These are phyloP conservation scores for Exophiala oligosperma DNA, from an alignment of 2,329 filamentous ascomycete species.

Conservation along the genomic window DNA sequence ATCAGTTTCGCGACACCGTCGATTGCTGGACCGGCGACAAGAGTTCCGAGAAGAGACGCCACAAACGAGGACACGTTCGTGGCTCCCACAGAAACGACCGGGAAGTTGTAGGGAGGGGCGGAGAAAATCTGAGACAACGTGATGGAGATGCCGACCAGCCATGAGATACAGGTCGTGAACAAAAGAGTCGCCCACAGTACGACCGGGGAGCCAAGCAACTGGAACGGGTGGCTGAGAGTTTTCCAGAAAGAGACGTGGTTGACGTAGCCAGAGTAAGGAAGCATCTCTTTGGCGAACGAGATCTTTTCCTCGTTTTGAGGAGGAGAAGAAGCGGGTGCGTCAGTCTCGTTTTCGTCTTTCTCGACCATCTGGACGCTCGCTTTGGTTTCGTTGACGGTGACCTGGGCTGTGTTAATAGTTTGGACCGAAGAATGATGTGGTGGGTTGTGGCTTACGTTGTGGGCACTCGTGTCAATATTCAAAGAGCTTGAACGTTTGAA, in stretches of 20 bases:
- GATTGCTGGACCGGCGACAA: slow-evolving; percentile 36
- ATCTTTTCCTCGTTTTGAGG: slow-evolving; percentile 15
- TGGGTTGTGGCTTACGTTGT: slow-evolving; percentile 25
- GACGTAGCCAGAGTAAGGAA: slow-evolving; percentile 42
- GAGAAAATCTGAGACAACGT: slow-evolving; percentile 41
- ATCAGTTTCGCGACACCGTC: slow-evolving; percentile 38
- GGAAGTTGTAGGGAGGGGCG: slow-evolving; percentile 32
- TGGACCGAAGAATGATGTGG: neutral
- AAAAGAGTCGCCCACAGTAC: slow-evolving; percentile 42
- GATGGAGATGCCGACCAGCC: slow-evolving; percentile 34
- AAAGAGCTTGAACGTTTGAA: slow-evolving; percentile 31
- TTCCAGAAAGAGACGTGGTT: slow-evolving; percentile 40
- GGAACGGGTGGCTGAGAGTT: slow-evolving; percentile 39
- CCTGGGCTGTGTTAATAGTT: too few relatives aligned
- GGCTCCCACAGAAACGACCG: slow-evolving; percentile 38
- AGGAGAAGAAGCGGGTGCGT: neutral
- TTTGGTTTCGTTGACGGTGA: slow-evolving; percentile 14
- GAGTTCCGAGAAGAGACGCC: slow-evolving; percentile 36
- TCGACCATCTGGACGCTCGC: slow-evolving; percentile 31
- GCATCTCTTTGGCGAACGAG: slow-evolving; percentile 34
- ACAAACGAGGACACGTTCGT: slow-evolving; percentile 23
- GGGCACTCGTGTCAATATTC: slow-evolving; percentile 38
- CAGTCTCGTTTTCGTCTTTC: slow-evolving; percentile 15
- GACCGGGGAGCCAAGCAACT: slow-evolving; percentile 37
- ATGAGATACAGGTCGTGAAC: slow-evolving; percentile 41